phyloP scores from a whole-genome alignment of 2,329 filamentous ascomycete genomes.

The Alternaria burnsii region DNA sequence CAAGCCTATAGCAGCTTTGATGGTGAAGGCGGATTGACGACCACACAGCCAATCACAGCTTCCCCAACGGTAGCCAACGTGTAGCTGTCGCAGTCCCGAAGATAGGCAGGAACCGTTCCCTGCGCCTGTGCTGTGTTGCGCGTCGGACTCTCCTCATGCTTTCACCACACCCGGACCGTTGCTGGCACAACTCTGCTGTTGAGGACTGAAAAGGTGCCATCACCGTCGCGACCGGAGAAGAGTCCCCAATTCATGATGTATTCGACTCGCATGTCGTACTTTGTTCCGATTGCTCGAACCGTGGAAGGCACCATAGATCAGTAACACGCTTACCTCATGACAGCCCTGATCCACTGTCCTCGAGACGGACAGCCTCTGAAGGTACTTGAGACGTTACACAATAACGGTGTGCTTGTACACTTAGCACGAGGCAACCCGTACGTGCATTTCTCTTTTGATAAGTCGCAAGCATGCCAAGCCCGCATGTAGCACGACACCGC shows the following conservation, averaged over 20 bases:
- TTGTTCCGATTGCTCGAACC: not conserved
- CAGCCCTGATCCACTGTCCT: constrained; percentile 2
- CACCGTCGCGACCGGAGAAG: constrained; percentile 1
- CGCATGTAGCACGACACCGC: not conserved
- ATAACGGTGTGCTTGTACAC: not conserved
- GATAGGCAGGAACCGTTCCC: constrained; percentile 1
- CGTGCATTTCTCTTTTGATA: not conserved
- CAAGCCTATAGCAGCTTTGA: constrained; percentile 22
- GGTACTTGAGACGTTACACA: not conserved
- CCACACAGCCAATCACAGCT: constrained; percentile 13
- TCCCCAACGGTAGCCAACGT: not conserved
- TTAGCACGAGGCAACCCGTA: not conserved
- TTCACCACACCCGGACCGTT: not conserved
- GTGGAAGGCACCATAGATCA: not conserved
- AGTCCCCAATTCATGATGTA: not conserved
- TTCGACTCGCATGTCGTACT: not conserved
- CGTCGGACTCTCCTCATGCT: constrained; percentile 10
- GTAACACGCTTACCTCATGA: constrained; percentile 1
- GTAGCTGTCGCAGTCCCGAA: not conserved
- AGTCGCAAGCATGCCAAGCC: not conserved
- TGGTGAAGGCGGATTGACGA: constrained; percentile 19
- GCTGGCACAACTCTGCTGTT: not conserved
- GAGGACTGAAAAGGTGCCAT: not conserved
- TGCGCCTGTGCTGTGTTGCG: not conserved
- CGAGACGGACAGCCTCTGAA: not conserved